Conservation (phyloP, 2,329 filamentous ascomycete genomes). For the Lasiodiplodia gonubiensis region DNA sequence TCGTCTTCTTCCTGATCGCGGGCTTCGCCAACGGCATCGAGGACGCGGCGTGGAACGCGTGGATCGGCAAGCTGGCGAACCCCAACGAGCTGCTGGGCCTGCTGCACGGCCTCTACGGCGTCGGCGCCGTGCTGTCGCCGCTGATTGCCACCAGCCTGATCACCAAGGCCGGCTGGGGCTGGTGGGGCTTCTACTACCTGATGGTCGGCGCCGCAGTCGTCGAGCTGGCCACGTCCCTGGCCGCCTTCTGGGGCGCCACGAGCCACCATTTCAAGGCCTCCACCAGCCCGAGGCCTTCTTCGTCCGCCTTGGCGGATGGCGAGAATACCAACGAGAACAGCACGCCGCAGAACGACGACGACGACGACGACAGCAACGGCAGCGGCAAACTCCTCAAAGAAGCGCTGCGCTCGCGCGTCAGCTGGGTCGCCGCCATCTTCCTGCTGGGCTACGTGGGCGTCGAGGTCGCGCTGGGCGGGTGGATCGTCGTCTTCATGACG, state of each 20-base stretch:
- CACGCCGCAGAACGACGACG: neutral
- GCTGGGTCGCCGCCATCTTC: slow-evolving; percentile 75
- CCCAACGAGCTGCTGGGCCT: slow-evolving; percentile 76
- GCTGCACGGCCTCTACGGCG: slow-evolving; percentile 73
- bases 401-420: slow-evolving; percentile 60
- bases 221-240: slow-evolving; percentile 59
- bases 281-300: slow-evolving; percentile 31
- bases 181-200: slow-evolving; percentile 79
- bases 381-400: slow-evolving; percentile 58
- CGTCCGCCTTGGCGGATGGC: neutral
- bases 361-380: neutral
- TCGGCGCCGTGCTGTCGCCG: slow-evolving; percentile 72
- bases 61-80: slow-evolving; percentile 73
- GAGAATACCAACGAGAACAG: neutral
- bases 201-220: slow-evolving; percentile 67
- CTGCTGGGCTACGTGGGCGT: slow-evolving; percentile 79
- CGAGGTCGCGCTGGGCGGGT: slow-evolving; percentile 77
- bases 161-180: slow-evolving; percentile 63
- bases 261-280: slow-evolving; percentile 62
- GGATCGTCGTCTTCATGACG: slow-evolving; percentile 90
- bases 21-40: slow-evolving; percentile 75
- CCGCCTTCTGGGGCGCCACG: slow-evolving; percentile 69
- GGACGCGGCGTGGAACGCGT: slow-evolving; percentile 66
- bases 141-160: slow-evolving; percentile 76
- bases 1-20: slow-evolving; percentile 67